Percentiles rank a stretch among this genome's conserved stretches.
Evolutionary conservation across 306 rosid genomes (phyloP).

Genomic region (Hylodesmum podocarpum): DNA sequence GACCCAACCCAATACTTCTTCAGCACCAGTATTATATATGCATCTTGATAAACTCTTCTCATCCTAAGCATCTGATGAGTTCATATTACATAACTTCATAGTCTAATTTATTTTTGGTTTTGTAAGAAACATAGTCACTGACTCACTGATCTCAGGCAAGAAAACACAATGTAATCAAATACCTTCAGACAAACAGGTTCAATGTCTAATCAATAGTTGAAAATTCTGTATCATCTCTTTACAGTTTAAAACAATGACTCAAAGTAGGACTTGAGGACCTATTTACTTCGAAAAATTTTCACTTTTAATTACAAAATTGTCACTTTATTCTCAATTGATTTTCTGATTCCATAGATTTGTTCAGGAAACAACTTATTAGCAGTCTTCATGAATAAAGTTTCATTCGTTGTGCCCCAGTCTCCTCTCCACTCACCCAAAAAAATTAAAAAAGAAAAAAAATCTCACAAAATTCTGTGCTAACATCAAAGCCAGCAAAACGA

Average conservation of each 20-base stretch:
- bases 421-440: background rate
- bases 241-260: background rate
- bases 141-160: background rate
- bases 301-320: too few relatives aligned
- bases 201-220: background rate
- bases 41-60: background rate
- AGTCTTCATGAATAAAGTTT: background rate
- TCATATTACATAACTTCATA: background rate
- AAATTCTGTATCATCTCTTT: background rate
- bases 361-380: background rate
- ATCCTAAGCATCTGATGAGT: background rate
- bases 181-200: background rate
- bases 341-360: too few relatives aligned
- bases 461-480: background rate
- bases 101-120: background rate
- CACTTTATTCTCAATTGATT: too few relatives aligned
- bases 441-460: background rate
- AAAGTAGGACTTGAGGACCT: too few relatives aligned
- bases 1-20: background rate
- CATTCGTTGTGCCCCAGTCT: background rate
- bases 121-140: background rate
- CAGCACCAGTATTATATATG: background rate
- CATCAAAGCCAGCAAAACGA: background rate
- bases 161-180: background rate
- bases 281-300: too few relatives aligned